Percentiles rank a stretch among this genome's conserved stretches.
Conservation (phyloP, 2,329 filamentous ascomycete species). For the Zasmidium cellare region DNA sequence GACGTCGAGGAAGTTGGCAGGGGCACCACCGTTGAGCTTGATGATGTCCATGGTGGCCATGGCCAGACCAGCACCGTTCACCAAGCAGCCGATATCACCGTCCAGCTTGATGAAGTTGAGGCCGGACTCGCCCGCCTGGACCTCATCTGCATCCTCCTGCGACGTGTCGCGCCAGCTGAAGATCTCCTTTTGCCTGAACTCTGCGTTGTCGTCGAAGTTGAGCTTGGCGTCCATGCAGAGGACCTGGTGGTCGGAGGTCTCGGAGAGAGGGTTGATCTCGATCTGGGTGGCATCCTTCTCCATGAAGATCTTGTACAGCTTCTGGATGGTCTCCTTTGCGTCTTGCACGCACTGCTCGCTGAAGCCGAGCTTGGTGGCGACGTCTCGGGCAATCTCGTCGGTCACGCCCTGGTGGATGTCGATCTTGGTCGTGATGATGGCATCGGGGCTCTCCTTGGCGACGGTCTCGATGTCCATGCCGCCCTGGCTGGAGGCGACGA, state of each 20-base stretch:
- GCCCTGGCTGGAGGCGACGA: conserved; percentile 96
- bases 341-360: conserved; percentile 96
- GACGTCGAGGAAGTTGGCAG: conserved; percentile 98
- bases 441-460: conserved; percentile 94
- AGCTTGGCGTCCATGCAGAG: conserved; percentile 99
- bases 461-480: conserved; percentile 99
- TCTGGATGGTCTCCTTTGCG: conserved; percentile 94
- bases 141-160: conserved; percentile 96
- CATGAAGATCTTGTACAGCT: conserved; percentile 97
- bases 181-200: conserved; percentile 95
- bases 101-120: conserved; percentile 99
- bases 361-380: conserved; percentile 91
- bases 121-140: conserved; percentile 88
- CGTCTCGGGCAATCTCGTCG: conserved; percentile 87
- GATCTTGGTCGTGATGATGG: conserved; percentile 90
- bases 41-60: conserved; percentile 99
- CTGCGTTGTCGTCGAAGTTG: conserved; percentile 97
- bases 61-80: conserved; percentile 97
- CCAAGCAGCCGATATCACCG: conserved; percentile 97
- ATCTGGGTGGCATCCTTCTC: conserved; percentile 99
- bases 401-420: conserved; percentile 95
- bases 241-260: conserved; percentile 97
- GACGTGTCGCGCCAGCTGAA: conserved; percentile 91
- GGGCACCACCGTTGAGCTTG: conserved; percentile 95
- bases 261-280: conserved; percentile 98